phyloP scores from a whole-genome alignment of 108 stramenopile species.

The Fragilaria crotonensis region DNA sequence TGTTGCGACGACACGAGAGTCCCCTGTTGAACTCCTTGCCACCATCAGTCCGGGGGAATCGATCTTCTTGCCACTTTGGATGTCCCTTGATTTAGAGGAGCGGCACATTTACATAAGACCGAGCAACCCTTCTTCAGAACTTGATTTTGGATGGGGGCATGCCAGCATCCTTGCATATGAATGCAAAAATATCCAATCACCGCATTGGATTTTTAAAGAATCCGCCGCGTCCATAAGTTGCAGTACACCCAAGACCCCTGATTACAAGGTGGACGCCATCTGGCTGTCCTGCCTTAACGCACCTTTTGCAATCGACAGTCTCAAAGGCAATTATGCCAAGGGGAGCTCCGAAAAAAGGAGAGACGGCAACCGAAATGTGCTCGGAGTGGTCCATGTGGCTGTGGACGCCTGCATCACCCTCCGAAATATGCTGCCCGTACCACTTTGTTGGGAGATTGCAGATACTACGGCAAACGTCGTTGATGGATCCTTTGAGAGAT shows the following conservation, averaged over 20 bases:
- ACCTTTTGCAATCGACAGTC: not conserved
- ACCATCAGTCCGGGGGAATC: conserved; percentile 7
- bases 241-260: not conserved
- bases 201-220: not conserved
- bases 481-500: conserved; percentile 7
- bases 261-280: not conserved
- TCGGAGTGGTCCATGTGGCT: not conserved
- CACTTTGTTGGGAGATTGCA: conserved; percentile 25
- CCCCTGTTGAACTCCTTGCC: conserved; percentile 1
- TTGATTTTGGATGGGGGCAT: conserved; percentile 23
- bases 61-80: conserved; percentile 53
- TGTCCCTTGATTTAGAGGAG: conserved; percentile 27
- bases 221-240: not conserved
- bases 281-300: not conserved
- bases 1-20: not conserved
- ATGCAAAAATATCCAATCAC: not conserved
- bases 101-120: conserved; percentile 30
- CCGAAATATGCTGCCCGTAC: conserved; percentile 49
- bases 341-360: not conserved
- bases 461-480: conserved; percentile 5
- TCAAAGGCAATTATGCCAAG: not conserved
- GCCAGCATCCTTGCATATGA: conserved; percentile 25
- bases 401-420: conserved; percentile 43
- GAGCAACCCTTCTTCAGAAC: not conserved
- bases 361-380: not conserved